Evolutionary conservation across 495 filamentous ascomycete genomes (phyloP).

Genomic region (Aspergillus cavernicola): DNA sequence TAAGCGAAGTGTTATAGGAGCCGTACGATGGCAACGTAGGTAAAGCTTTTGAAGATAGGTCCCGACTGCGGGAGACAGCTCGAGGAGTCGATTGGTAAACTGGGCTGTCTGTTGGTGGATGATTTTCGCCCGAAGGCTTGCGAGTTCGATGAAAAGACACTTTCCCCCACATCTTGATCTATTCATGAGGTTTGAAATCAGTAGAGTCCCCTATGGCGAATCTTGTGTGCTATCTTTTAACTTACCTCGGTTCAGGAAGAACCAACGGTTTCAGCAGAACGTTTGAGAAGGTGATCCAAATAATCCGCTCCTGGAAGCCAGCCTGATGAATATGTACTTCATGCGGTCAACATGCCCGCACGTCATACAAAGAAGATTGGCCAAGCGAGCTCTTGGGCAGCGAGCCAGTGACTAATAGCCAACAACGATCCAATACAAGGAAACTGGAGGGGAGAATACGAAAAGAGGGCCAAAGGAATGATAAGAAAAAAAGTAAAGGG

Average conservation of each 20-base stretch:
- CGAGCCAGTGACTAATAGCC: not conserved
- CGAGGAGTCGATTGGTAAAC: slow-evolving; percentile 19
- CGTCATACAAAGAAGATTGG: slow-evolving; percentile 9
- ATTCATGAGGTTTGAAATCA: not conserved
- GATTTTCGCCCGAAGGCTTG: slow-evolving; percentile 41
- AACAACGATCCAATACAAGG: not conserved
- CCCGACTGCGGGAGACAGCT: slow-evolving; percentile 3
- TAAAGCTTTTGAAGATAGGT: slow-evolving; percentile 27
- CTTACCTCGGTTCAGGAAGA: not conserved
- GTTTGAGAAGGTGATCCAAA: not conserved
- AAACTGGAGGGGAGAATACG: not conserved
- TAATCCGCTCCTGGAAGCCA: slow-evolving; percentile 7
- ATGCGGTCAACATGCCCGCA: slow-evolving; percentile 18
- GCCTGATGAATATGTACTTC: not conserved
- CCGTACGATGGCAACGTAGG: slow-evolving; percentile 44
- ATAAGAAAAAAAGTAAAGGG: not conserved
- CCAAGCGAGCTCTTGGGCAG: slow-evolving; percentile 8
- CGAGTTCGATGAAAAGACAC: slow-evolving; percentile 36
- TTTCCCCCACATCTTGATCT: slow-evolving; percentile 46
- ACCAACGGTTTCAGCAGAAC: not conserved
- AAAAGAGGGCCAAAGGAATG: not conserved
- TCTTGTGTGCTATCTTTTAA: not conserved
- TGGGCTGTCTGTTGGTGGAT: slow-evolving; percentile 37
- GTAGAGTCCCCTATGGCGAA: not conserved
- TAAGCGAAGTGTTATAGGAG: too few species aligned